Evolutionary conservation across 495 filamentous ascomycete species (phyloP), one percentile per base, ranked within the genome.

Genomic region (Stereocaulon alpinum): DNA sequence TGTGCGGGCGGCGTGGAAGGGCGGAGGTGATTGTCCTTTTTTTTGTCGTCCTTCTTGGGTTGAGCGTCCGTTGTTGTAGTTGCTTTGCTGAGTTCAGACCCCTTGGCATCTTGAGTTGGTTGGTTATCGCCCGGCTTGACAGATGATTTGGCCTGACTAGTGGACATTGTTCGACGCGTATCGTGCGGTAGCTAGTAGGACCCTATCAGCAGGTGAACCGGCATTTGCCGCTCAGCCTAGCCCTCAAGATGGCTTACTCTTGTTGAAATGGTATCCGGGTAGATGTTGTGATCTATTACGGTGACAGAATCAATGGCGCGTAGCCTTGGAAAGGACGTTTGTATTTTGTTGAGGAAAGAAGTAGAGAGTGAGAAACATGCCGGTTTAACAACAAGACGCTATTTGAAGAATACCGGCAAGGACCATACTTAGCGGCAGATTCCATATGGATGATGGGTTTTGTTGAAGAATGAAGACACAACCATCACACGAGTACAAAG

Each of bases 1-100:
- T 45, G 48, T 12, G 48, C 30, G 17, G 58, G 58, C 30, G 58
- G 58, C 14, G 58, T 54, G 20, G 32, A 48, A 14, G 58, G 48
- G 24, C 44, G 58, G 17, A 37, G 58, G 47, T 43, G 58, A 24
- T 20, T 60, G 11, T 52, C 40, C 34, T 50, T 50, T 18, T 58
- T 58, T 14, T 41, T 41, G 24, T 52, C 40, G 9, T 24, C 18
- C 22, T 52, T 60, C 20, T 53, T 48, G 0, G 40, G 17, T 18
- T 32, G 15, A n/a, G 22, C 24, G 34, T 17, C 15, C 15, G 20
- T 40, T 9, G 15, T 40, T 15, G 32, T 29, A 14, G 44, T 47
- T 14, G 32, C 22, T 41, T 58, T 50, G 45, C 44, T 49, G 0
- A 34, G 20, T 6, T 58, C 45, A 2, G 45, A 41, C 15, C 29